phyloP scores from a whole-genome alignment of 1,139 yeast species.

The Yamadazyma sp. region DNA sequence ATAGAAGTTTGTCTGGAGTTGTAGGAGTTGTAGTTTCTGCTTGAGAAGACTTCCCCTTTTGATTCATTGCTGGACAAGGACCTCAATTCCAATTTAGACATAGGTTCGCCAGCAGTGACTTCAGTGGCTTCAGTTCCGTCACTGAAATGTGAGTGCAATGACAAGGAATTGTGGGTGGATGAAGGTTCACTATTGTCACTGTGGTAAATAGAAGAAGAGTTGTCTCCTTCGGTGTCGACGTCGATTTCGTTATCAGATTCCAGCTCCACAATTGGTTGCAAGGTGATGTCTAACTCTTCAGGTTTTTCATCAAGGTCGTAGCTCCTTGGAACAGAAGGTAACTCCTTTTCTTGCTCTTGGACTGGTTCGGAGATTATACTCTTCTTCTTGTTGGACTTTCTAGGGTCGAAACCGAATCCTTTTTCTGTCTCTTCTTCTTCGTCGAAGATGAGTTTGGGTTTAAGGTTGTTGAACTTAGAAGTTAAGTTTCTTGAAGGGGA shows the following conservation, averaged over 20 bases:
- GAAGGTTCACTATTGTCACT: conserved; percentile 28
- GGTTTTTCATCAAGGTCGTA: conserved; percentile 15
- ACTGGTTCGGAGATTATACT: conserved; percentile 6
- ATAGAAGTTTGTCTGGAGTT: conserved; percentile 18
- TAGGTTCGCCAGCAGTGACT: conserved; percentile 13
- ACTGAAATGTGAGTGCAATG: conserved; percentile 42
- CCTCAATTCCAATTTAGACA: conserved; percentile 17
- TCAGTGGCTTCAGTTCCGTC: conserved; percentile 18
- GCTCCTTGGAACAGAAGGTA: conserved; percentile 4
- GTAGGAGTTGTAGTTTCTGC: too few relatives aligned
- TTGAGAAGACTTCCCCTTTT: conserved; percentile 13
- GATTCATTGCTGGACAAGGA: conserved; percentile 15
- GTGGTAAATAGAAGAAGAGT: conserved; percentile 37
- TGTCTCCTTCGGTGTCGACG: conserved; percentile 22
- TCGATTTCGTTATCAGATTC: conserved; percentile 30
- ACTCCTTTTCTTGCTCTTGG: conserved; percentile 7
- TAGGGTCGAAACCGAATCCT: conserved; percentile 25
- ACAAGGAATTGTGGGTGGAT: conserved; percentile 41
- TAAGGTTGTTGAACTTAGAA: conserved; percentile 16
- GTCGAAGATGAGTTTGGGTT: conserved; percentile 17
- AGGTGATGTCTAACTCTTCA: conserved; percentile 18
- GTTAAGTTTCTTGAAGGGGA: conserved; percentile 14
- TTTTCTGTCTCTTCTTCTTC: conserved; percentile 19
- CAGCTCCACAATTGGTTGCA: conserved; percentile 42
- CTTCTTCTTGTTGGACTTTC: conserved; percentile 16